phyloP scores from a whole-genome alignment of 2,329 filamentous ascomycete genomes.

The Fusarium nurragi region DNA sequence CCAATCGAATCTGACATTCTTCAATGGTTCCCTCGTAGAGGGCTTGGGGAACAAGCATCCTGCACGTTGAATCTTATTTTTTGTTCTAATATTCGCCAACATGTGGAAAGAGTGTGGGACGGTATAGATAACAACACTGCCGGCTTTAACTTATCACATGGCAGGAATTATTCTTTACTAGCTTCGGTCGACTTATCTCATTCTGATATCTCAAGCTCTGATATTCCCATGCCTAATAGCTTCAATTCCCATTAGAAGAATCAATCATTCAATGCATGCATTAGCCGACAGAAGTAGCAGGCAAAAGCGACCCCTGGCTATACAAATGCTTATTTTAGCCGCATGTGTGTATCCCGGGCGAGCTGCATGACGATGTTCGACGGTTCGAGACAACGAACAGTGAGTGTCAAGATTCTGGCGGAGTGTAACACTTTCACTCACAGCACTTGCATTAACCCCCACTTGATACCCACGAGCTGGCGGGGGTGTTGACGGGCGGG shows the following conservation, averaged over 20 bases:
- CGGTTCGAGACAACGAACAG: constrained; percentile 33
- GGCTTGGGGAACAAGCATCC: not conserved
- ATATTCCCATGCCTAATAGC: constrained; percentile 7
- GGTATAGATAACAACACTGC: constrained; percentile 10
- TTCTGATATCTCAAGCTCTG: not conserved
- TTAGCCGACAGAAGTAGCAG: constrained; percentile 15
- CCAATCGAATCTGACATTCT: constrained; percentile 3
- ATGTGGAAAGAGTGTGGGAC: constrained; percentile 7
- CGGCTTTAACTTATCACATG: not conserved
- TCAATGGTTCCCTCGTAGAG: not conserved
- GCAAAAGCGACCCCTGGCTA: constrained; percentile 31
- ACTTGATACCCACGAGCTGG: constrained; percentile 39
- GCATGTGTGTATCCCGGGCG: constrained; percentile 32
- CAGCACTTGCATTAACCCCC: constrained; percentile 46
- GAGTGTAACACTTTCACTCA: constrained; percentile 23
- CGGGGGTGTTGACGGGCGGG: constrained; percentile 35
- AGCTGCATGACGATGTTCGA: constrained; percentile 35
- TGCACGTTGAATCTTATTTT: not conserved
- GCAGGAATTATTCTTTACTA: too few relatives aligned
- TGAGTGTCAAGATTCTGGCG: constrained; percentile 25
- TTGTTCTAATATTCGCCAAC: not conserved
- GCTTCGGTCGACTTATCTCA: not conserved
- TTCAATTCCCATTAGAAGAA: constrained; percentile 40
- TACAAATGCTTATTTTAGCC: constrained; percentile 44
- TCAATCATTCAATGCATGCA: constrained; percentile 36